These are phyloP conservation scores for Trametes gibbosa DNA, from an alignment of 768 basidiomycete species.

Conservation along the genomic window DNA sequence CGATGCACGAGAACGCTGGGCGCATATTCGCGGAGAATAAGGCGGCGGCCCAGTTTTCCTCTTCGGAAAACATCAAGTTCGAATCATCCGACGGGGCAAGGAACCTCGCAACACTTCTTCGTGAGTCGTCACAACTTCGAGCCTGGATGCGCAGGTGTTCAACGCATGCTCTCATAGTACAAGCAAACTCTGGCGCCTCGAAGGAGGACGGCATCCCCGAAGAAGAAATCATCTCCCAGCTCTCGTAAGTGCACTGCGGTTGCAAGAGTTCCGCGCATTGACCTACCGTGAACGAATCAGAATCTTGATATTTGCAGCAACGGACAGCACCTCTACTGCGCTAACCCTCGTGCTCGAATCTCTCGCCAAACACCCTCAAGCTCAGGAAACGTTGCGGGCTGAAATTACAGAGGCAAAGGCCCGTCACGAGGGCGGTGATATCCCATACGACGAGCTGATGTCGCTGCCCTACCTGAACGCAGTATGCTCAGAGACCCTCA, in stretches of 20 bases:
- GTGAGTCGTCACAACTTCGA: background rate
- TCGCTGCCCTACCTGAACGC: constrained; percentile 61
- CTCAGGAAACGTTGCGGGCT: background rate
- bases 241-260: background rate
- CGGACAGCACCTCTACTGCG: constrained; percentile 8
- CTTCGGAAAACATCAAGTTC: background rate
- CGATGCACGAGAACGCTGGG: constrained; percentile 34
- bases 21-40: constrained; percentile 39
- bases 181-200: background rate
- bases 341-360: background rate
- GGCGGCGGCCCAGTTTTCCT: constrained; percentile 23
- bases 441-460: constrained; percentile 24
- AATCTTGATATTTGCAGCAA: background rate
- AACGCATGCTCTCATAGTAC: background rate
- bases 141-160: no score
- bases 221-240: background rate
- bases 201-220: background rate
- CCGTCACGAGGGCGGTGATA: constrained; percentile 27
- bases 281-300: background rate
- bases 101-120: background rate
- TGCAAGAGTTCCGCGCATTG: background rate
- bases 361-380: background rate
- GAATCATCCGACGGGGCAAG: background rate
- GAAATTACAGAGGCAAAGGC: background rate
- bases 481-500: constrained; percentile 56